Conservation (phyloP, 225 moss, liverwort and hornwort genomes). For the Pseudoscleropodium purum region DNA sequence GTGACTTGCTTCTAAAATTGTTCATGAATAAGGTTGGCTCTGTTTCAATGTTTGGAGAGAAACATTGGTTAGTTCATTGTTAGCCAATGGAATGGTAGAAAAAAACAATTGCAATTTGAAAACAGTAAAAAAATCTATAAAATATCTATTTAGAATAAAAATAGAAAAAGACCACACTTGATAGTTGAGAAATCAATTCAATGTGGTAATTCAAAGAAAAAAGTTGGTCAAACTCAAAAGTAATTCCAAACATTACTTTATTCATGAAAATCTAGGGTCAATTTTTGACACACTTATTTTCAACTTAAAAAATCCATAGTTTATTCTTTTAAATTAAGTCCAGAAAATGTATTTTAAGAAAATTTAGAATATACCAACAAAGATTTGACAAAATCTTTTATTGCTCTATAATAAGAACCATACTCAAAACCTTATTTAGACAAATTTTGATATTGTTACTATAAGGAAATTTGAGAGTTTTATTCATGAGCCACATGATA, state of each 20-base stretch:
- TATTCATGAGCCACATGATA: no score
- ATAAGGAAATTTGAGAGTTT: not conserved
- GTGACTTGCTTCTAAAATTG: not conserved
- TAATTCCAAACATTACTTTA: not conserved
- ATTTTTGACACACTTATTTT: fast-evolving
- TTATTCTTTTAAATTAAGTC: not conserved
- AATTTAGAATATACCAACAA: not conserved
- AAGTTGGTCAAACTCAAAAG: not conserved
- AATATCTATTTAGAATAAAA: not conserved
- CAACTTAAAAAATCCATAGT: not conserved
- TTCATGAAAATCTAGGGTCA: not conserved
- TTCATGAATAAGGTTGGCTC: fast-evolving
- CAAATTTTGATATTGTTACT: no score
- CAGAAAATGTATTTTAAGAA: not conserved
- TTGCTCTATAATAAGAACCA: fast-evolving
- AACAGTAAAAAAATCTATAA: not conserved
- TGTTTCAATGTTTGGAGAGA: not conserved
- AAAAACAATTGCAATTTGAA: not conserved
- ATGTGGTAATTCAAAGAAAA: no score
- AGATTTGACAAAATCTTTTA: not conserved
- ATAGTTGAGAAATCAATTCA: fast-evolving
- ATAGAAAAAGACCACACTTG: fast-evolving
- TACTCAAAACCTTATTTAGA: not conserved
- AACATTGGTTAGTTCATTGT: fast-evolving
- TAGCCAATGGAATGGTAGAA: not conserved